Evolutionary conservation across 1,139 yeast species (phyloP).

Genomic region (Magnusiomyces magnusii): DNA sequence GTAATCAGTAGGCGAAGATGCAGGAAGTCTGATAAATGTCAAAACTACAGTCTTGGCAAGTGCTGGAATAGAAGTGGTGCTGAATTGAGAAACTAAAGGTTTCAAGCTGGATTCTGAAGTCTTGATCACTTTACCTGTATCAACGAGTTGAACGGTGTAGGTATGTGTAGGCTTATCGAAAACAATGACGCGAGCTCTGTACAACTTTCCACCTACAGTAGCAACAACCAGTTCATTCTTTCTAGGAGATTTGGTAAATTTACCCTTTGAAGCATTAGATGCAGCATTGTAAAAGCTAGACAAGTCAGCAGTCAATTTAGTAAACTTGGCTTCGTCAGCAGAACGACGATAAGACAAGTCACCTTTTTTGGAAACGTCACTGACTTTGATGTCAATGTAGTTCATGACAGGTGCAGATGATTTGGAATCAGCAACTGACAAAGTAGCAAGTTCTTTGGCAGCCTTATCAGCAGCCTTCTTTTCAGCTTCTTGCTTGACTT

Average conservation of each 20-base stretch:
- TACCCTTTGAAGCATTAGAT: slow-evolving; percentile 32
- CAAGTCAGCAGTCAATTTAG: slow-evolving; percentile 34
- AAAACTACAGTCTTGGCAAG: slow-evolving; percentile 54
- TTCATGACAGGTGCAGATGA: slow-evolving; percentile 25
- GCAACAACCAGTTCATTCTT: slow-evolving; percentile 53
- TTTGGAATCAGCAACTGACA: slow-evolving; percentile 13
- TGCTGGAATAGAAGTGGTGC: slow-evolving; percentile 39
- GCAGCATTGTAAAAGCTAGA: slow-evolving; percentile 35
- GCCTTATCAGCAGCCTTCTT: slow-evolving; percentile 27
- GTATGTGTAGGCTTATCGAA: slow-evolving; percentile 43
- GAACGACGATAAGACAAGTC: slow-evolving; percentile 45
- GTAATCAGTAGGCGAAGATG: slow-evolving; percentile 51
- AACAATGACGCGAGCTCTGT: slow-evolving; percentile 51
- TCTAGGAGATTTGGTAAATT: slow-evolving; percentile 38
- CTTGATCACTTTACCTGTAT: slow-evolving; percentile 53
- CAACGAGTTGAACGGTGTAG: slow-evolving; percentile 53
- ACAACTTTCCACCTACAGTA: slow-evolving; percentile 48
- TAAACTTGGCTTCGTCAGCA: slow-evolving; percentile 20
- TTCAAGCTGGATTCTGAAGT: slow-evolving; percentile 45
- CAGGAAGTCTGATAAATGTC: slow-evolving; percentile 54
- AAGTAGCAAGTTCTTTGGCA: slow-evolving; percentile 17
- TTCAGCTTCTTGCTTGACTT: slow-evolving; percentile 31
- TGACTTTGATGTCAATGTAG: slow-evolving; percentile 56
- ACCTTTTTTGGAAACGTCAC: slow-evolving; percentile 48
- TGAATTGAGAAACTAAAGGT: slow-evolving; percentile 49